These are phyloP conservation scores for Monosporascus cannonballus DNA, from an alignment of 2,329 filamentous ascomycete genomes.

Conservation along the genomic window DNA sequence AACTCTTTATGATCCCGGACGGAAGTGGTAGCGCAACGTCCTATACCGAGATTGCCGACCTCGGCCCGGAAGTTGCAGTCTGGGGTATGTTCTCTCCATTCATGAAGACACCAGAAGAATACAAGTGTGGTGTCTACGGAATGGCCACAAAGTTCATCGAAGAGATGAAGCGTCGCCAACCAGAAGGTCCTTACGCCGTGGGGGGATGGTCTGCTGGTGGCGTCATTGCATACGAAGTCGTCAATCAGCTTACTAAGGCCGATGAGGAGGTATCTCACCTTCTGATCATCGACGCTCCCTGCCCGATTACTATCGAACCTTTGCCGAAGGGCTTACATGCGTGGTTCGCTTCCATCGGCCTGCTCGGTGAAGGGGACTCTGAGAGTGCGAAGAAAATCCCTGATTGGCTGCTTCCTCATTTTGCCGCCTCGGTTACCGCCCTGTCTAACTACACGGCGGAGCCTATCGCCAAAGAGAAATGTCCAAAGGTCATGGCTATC, in stretches of 20 bases:
- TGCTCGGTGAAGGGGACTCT: conserved; percentile 57
- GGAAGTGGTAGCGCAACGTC: conserved; percentile 59
- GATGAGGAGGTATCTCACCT: conserved; percentile 54
- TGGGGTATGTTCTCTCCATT: conserved; percentile 64
- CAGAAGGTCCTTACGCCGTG: conserved; percentile 60
- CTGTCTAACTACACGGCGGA: conserved; percentile 63
- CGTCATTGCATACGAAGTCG: conserved; percentile 63
- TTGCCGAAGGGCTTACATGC: conserved; percentile 61
- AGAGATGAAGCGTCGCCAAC: conserved; percentile 67
- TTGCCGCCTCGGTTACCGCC: conserved; percentile 60
- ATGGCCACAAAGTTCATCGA: conserved; percentile 59
- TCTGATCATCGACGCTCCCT: conserved; percentile 61
- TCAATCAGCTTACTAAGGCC: conserved; percentile 51
- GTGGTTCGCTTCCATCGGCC: conserved; percentile 67
- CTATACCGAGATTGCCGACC: conserved; percentile 54
- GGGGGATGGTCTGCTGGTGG: conserved; percentile 75
- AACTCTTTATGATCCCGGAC: conserved; percentile 50
- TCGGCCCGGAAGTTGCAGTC: conserved; percentile 41
- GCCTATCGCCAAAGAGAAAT: conserved; percentile 52
- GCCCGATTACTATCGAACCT: conserved; percentile 61
- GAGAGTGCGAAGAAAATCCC: conserved; percentile 51
- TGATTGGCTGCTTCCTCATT: conserved; percentile 69
- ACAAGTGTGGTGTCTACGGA: conserved; percentile 58
- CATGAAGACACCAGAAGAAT: conserved; percentile 63
- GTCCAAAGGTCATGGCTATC: conserved; percentile 57